Evolutionary conservation across 2,329 filamentous ascomycete genomes (phyloP).

Genomic region (Pseudogymnoascus sp.): DNA sequence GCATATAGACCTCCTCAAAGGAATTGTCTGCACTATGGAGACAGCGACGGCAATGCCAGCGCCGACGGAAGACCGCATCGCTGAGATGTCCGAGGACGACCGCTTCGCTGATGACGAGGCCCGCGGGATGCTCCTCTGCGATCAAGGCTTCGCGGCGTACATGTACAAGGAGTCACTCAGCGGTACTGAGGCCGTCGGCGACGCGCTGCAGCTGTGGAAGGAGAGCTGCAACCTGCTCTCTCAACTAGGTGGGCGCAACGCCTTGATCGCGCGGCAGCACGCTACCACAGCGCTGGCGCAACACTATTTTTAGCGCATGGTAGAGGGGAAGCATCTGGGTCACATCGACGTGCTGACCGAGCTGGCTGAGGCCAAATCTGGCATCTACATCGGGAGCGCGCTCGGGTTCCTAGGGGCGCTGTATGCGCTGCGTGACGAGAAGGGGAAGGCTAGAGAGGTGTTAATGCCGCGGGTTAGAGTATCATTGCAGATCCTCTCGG

Average conservation of each 20-base stretch:
- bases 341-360: not conserved
- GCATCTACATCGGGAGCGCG: not conserved
- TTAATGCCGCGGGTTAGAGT: not conserved
- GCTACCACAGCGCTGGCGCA: not conserved
- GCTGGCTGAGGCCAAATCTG: not conserved
- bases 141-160: conserved; percentile 17
- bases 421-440: not conserved
- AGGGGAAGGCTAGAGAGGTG: not conserved
- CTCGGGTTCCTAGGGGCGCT: not conserved
- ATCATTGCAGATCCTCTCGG: not conserved
- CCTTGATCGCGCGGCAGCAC: not conserved
- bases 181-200: not conserved
- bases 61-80: not conserved
- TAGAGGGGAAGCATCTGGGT: not conserved
- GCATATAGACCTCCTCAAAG: conserved; percentile 14
- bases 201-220: not conserved
- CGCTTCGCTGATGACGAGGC: conserved; percentile 14
- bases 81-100: not conserved
- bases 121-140: conserved; percentile 18
- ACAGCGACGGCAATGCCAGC: conserved; percentile 10
- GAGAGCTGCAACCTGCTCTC: not conserved
- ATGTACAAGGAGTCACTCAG: conserved; percentile 14
- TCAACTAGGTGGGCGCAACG: not conserved
- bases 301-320: not conserved
- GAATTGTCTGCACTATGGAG: conserved; percentile 15